Percentiles rank a stretch among this genome's conserved stretches.
These are phyloP conservation scores for Linanthus parryae DNA, from an alignment of 148 eudicot species.

Conservation along the genomic window DNA sequence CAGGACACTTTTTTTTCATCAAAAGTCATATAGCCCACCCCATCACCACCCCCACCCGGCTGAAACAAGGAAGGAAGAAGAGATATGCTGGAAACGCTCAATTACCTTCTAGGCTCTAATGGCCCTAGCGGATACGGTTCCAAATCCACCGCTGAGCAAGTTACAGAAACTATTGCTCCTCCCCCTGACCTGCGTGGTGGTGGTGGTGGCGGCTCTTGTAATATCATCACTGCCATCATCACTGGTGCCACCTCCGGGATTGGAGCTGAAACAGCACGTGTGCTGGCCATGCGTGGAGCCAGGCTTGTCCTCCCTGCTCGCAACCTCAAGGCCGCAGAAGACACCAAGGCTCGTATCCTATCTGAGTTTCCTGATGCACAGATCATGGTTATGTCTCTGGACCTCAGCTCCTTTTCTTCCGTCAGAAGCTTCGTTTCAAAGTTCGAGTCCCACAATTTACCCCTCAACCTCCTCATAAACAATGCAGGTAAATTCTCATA, in stretches of 20 bases:
- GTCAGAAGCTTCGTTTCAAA: conserved; percentile 49
- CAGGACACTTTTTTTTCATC: too few species aligned
- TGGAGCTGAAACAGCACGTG: conserved; percentile 92
- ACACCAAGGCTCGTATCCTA: conserved; percentile 48
- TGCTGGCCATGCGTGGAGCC: conserved; percentile 77
- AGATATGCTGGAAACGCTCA: conserved; percentile 71
- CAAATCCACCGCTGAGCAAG: conserved; percentile 85
- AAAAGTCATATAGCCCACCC: background rate
- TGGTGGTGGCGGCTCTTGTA: too few species aligned
- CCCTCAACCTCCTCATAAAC: conserved; percentile 89
- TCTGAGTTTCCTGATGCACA: conserved; percentile 57
- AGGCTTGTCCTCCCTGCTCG: conserved; percentile 74
- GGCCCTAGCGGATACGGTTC: conserved; percentile 90
- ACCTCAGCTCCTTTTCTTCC: conserved; percentile 75
- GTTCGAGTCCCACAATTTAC: conserved; percentile 63
- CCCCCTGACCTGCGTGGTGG: too few species aligned
- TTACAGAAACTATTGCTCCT: conserved; percentile 41
- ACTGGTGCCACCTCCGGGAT: conserved; percentile 98
- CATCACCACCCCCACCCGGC: background rate
- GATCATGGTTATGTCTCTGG: conserved; percentile 64
- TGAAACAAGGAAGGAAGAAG: background rate
- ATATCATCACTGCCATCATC: conserved; percentile 77
- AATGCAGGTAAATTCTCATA: conserved; percentile 88
- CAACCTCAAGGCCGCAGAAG: conserved; percentile 67
- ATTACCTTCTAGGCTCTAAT: conserved; percentile 63